A percentile compares a stretch with the other conserved stretches of the same genome.
phyloP scores from a whole-genome alignment of 2,329 filamentous ascomycete genomes.

The Monosporascus cannonballus region DNA sequence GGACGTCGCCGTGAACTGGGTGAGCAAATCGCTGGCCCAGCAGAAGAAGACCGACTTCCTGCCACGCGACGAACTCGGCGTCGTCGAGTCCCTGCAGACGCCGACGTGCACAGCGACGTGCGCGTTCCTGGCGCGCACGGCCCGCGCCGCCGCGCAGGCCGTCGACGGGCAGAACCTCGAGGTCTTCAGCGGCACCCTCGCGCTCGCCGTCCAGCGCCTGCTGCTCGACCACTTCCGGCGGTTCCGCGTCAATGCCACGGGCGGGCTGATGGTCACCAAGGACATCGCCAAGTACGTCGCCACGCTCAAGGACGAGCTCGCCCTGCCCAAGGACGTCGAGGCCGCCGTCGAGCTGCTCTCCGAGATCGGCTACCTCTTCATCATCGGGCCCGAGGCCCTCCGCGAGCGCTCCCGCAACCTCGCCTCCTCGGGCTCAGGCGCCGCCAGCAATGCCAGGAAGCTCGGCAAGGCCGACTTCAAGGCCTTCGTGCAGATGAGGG shows the following conservation, averaged over 20 bases:
- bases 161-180: slow-evolving; percentile 81
- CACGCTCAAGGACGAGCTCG: slow-evolving; percentile 71
- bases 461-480: slow-evolving; percentile 66
- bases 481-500: slow-evolving; percentile 76
- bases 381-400: slow-evolving; percentile 77
- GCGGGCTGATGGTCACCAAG: slow-evolving; percentile 91
- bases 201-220: slow-evolving; percentile 67
- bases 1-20: slow-evolving; percentile 70
- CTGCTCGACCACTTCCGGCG: slow-evolving; percentile 92
- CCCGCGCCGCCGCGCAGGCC: slow-evolving; percentile 56
- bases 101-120: slow-evolving; percentile 76
- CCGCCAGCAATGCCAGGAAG: slow-evolving; percentile 38
- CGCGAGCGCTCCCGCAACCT: slow-evolving; percentile 62
- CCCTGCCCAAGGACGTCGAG: slow-evolving; percentile 61
- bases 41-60: slow-evolving; percentile 90
- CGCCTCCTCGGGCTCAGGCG: slow-evolving; percentile 31
- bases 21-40: slow-evolving; percentile 61
- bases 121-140: slow-evolving; percentile 68
- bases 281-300: slow-evolving; percentile 92
- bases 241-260: slow-evolving; percentile 87
- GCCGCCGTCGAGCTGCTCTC: slow-evolving; percentile 76
- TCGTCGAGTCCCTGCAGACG: slow-evolving; percentile 75
- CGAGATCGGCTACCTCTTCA: slow-evolving; percentile 93
- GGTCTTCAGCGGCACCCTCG: slow-evolving; percentile 77
- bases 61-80: slow-evolving; percentile 66